Conservation (phyloP, 1,284 basidiomycete species). For the Ustilago xerochloae region DNA sequence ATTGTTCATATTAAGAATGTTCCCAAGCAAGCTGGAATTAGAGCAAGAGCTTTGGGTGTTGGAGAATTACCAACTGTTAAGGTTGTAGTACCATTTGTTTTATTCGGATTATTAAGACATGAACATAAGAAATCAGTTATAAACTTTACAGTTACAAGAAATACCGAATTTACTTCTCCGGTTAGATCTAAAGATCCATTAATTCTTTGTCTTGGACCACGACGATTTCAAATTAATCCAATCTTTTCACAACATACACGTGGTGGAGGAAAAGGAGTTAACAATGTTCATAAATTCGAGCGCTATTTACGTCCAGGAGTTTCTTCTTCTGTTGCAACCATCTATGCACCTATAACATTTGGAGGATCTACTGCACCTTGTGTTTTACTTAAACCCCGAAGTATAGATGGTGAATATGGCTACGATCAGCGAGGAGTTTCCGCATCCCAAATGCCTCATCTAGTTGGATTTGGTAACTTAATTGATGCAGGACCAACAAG, state of each 20-base stretch:
- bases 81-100: conserved; percentile 74
- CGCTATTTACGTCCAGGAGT: conserved; percentile 81
- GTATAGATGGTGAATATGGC: conserved; percentile 51
- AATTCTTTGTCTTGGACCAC: conserved; percentile 87
- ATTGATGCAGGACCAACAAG: conserved; percentile 83
- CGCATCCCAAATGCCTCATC: conserved; percentile 70
- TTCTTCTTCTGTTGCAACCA: conserved; percentile 77
- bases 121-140: conserved; percentile 96
- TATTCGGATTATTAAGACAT: conserved; percentile 89
- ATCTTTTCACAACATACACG: conserved; percentile 88
- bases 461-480: conserved; percentile 91
- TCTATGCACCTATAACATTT: conserved; percentile 88
- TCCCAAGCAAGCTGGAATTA: conserved; percentile 50
- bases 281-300: conserved; percentile 98
- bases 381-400: conserved; percentile 54
- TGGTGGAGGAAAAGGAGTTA: conserved; percentile 82
- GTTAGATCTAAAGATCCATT: conserved; percentile 94
- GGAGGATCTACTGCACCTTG: conserved; percentile 72
- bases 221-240: conserved; percentile 84
- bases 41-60: conserved; percentile 35
- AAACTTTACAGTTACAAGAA: conserved; percentile 92
- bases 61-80: conserved; percentile 7
- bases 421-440: conserved; percentile 64
- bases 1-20: conserved; percentile 55
- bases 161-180: conserved; percentile 90